Base-by-base conservation (phyloP, 768 basidiomycete species). In the Naganishia kalamii region DNA sequence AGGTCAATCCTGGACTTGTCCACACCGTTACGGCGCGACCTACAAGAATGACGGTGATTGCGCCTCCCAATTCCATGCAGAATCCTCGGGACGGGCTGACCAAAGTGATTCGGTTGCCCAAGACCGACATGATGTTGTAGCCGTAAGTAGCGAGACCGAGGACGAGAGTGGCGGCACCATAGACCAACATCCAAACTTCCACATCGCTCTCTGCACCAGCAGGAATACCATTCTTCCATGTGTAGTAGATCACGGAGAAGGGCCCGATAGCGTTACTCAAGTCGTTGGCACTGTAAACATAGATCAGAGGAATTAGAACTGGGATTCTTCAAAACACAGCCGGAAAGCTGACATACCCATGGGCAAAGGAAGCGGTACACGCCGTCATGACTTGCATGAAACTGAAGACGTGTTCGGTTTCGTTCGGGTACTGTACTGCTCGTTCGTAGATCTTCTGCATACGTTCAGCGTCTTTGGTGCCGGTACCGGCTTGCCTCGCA, bases 311-410 rank as follows among this genome's bases (percentile, higher is more conserved):
- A 29, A 33, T 46, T 46, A n/a, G 7, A 46, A 8, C n/a, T n/a
- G 19, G 44, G 19, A 7, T 7, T 7, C 8, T 7, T 15, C 30
- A 37, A 54, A 21, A 37, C 7, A 30, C 6, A 54, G 12, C 5
- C 10, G 13, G 52, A 37, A 37, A 21, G 29, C 8, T 10, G 47
- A 54, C 52, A n/a, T 35, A 54, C 72, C 81, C 81, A 71, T 81
- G 81, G 3, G 80, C 81, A 69, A 81, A 81, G 3, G 79, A 80
- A 35, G 75, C 76, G 23, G 77, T 80, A 68, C 79, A 80, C 15
- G 80, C 80, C 4, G 80, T 81, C 52, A 81, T 62, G 61, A 79
- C 75, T 63, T 81, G 81, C 29, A 81, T 70, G 73, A 81, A 81
- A 8, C 79, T 80, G 76, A 72, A 81, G 27, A 74, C 60, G 69